Base-by-base conservation (phyloP, 148 eudicot species). In the Diospyros kaki region DNA sequence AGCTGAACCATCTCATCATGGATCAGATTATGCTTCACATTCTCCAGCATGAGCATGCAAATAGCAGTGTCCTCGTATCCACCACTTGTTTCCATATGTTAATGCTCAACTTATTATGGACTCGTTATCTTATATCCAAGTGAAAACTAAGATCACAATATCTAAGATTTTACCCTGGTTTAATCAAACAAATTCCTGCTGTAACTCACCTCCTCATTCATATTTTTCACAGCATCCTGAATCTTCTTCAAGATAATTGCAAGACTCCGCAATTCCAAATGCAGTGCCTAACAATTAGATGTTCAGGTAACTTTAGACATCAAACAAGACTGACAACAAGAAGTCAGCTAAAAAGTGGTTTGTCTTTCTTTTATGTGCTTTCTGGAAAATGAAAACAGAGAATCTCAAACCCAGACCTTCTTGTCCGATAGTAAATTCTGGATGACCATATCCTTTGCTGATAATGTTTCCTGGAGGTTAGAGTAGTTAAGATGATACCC, bases 381-480 rank as follows among this genome's bases (percentile, higher is more conserved):
- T 64, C 17, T 11, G 48, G 56, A 17, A 58, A 58, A 53, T 4
- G 72, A 62, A 61, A 48, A 9, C 52, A 5, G n/a, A 73, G 73
- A 42, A 66, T 53, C 58, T 63, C 43, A 75, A 61, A 69, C 40
- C 2, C 38, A 14, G 68, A 87, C 93, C 90, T 83, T 83, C 77
- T 89, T 89, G 72, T 89, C 90, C 11, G 72, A 78, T 51, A 72
- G 78, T 64, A 89, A 79, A 78, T 79, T 80, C 71, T 78, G 83
- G 72, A 85, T 87, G 54, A 87, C 67, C 66, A 74, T 72, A 55
- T 89, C 93, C 79, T 87, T 89, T 40, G 69, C 66, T 72, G 84
- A 78, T 64, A 89, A 64, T 63, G 81, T 68, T 74, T 68, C 78
- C 86, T 85, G 86, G 74, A 89, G 87, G 90, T 89, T 79, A 75